Evolutionary conservation across 1,284 basidiomycete genomes (phyloP), one percentile per base, ranked within the genome.

Genomic region (Cutaneotrichosporon sp.): DNA sequence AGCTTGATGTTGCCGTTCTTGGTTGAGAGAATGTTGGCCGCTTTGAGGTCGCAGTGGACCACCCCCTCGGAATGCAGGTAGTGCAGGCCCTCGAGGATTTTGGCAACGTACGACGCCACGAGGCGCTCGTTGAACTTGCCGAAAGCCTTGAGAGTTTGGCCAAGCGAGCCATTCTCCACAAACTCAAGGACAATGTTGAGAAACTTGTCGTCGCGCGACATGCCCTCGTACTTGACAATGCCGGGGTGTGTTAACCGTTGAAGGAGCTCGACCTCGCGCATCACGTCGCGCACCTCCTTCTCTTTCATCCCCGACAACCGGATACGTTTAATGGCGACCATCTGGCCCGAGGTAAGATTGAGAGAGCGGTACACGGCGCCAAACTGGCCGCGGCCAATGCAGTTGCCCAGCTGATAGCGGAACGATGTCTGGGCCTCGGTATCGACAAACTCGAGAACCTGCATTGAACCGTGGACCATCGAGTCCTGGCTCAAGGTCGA

Each of bases 331-430:
- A 96, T 89, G 18, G 92, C 92, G 18, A 93, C 90, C 83, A 90
- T 92, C 74, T 93, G 88, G 30, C 90, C 93, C 2, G 85, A 90
- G 62, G 87, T 87, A 65, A 96, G 77, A 71, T 97, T 93, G 53
- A 97, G 79, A 4, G 93, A 92, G 17, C 90, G 84, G 73, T 94
- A 97, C 8, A 97, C 93, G 12, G 90, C 84, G 20, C 93, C 93
- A 72, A 97, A 97, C 76, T 97, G 93, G 8, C 93, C 93, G 48
- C 88, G 84, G 3, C 93, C 93, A 60, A 97, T 94, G 73, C 90
- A 93, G 72, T 96, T 93, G 34, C 91, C 91, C 17, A 96, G 78
- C 88, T 92, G 89, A 71, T 90, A 94, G 72, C 85, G 86, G 50
- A 87, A 82, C 4, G 85, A 78, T 3, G 84, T 79, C 74, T 87